Evolutionary conservation across 371 early-diverging fungal genomes (phyloP), one percentile per base, ranked within the genome.

Genomic region (Mortierella sp.): DNA sequence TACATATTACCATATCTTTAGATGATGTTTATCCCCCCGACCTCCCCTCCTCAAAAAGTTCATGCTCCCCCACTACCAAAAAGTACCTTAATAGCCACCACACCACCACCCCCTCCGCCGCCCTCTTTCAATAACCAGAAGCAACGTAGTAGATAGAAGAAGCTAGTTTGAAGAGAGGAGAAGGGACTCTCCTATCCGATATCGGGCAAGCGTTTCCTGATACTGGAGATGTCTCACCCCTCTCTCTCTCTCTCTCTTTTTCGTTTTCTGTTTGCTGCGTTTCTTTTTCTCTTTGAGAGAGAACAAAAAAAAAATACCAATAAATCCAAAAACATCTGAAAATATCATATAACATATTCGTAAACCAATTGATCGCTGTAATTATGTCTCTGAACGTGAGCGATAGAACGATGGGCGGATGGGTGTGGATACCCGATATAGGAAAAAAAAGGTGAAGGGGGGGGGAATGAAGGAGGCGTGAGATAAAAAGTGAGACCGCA

Each of bases 161-260:
- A 5, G 60, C n/a, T 44, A 38, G 32, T 41, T 24, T 18, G 10
- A 0, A 46, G 24, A 8, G 48, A 48, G 41, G n/a, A 65, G 43
- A 21, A 27, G 29, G 27, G 56, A 32, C 46, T 48, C 27, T 14
- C 51, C 58, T 58, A 18, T 38, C 72, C 46, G 32, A 73, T 55
- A 41, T 49, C 44, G 71, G 70, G 72, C 51, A 76, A 76, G 81
- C 60, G 76, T 80, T 80, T 75, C 75, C 56, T 72, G 74, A 56
- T 38, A 65, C 51, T 65, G 65, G 29, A 65, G 38, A 12, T 6
- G 8, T 12, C 27, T 6, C 11, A 29, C 29, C 16, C 18, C 41
- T 65, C 6, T 65, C 18, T 18, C 2, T 35, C 38, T 18, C 38
- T 65, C 35, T 65, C 6, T 21, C 1, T 6, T 18, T 21, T 8